phyloP scores from a whole-genome alignment of 2,329 filamentous ascomycete species.

The Ascochyta viciae-villosae region DNA sequence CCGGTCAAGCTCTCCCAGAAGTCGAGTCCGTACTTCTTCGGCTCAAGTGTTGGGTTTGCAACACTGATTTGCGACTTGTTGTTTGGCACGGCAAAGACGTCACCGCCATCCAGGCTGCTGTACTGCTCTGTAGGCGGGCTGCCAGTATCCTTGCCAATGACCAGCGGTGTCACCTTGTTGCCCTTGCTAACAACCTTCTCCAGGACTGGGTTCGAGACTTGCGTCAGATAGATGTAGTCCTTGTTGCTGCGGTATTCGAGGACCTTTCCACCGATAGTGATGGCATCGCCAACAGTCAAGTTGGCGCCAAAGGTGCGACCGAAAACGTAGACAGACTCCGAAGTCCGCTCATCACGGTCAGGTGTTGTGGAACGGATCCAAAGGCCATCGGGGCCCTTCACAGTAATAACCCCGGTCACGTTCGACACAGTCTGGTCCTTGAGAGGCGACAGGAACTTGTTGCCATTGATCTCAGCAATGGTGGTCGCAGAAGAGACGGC shows the following conservation, averaged over 20 bases:
- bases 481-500: slow-evolving; percentile 31
- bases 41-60: slow-evolving; percentile 67
- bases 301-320: slow-evolving; percentile 59
- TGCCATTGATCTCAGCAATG: slow-evolving; percentile 71
- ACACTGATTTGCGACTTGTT: slow-evolving; percentile 64
- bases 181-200: slow-evolving; percentile 61
- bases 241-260: slow-evolving; percentile 64
- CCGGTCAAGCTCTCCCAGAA: slow-evolving; percentile 76
- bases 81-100: slow-evolving; percentile 71
- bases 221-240: slow-evolving; percentile 69
- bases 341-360: slow-evolving; percentile 64
- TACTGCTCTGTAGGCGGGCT: slow-evolving; percentile 68
- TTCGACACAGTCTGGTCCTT: slow-evolving; percentile 63
- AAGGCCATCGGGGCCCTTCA: slow-evolving; percentile 67
- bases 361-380: slow-evolving; percentile 68
- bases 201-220: slow-evolving; percentile 65
- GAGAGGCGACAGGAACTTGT: slow-evolving; percentile 68
- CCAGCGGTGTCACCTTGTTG: slow-evolving; percentile 63
- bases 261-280: slow-evolving; percentile 67
- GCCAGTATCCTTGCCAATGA: slow-evolving; percentile 65
- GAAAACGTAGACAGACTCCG: slow-evolving; percentile 72
- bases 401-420: slow-evolving; percentile 70
- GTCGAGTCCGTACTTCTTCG: slow-evolving; percentile 69
- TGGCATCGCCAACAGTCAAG: slow-evolving; percentile 67
- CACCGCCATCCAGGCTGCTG: slow-evolving; percentile 68